Evolutionary conservation across 2,329 filamentous ascomycete genomes (phyloP).

Genomic region (Geosmithia flava): DNA sequence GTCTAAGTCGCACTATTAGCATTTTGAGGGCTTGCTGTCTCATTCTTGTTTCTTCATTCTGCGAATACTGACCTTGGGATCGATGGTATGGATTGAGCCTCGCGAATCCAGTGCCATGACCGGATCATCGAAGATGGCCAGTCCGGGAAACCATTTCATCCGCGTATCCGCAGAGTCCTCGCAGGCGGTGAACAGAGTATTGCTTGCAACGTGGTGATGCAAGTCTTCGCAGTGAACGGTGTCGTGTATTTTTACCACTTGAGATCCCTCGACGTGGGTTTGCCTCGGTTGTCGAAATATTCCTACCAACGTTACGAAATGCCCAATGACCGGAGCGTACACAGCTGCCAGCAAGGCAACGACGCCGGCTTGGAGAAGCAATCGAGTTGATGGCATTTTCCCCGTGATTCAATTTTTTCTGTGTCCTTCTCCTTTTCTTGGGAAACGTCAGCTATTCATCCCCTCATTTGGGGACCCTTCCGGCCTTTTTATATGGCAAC

Average conservation of each 20-base stretch:
- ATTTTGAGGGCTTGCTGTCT: conserved; percentile 3
- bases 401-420: background rate
- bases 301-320: background rate
- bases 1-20: conserved; percentile 18
- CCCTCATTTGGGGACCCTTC: no score
- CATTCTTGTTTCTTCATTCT: background rate
- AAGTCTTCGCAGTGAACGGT: conserved; percentile 48
- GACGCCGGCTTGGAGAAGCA: background rate
- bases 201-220: conserved; percentile 36
- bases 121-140: conserved; percentile 26
- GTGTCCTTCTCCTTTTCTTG: background rate
- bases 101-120: conserved; percentile 18
- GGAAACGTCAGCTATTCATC: no score
- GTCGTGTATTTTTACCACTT: conserved; percentile 24
- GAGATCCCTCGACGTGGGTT: background rate
- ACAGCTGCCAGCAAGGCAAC: background rate
- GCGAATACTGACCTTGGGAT: conserved; percentile 30
- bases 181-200: conserved; percentile 43
- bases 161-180: conserved; percentile 28
- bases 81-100: conserved; percentile 38
- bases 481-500: no score
- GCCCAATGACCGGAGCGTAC: background rate
- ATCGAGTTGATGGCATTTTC: background rate
- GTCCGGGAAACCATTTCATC: conserved; percentile 38
- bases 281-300: background rate